Percentiles rank a stretch among this genome's conserved stretches.
These are phyloP conservation scores for Moricandia arvensis DNA, from an alignment of 345 rosid species.

Conservation along the genomic window DNA sequence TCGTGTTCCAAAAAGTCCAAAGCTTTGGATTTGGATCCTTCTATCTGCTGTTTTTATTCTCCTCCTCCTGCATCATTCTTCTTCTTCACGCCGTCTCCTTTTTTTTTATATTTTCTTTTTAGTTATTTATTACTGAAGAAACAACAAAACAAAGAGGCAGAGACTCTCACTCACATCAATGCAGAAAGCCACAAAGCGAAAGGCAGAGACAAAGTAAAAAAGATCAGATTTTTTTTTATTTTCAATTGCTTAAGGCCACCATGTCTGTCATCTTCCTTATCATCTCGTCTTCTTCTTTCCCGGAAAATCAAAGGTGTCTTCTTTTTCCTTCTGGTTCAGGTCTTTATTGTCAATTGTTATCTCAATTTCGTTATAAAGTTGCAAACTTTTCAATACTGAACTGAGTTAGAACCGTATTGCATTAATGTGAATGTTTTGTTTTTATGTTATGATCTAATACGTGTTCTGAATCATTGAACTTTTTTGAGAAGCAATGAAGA, in stretches of 20 bases:
- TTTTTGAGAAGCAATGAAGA: slow-evolving; percentile 46
- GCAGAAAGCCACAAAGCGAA: slow-evolving; percentile 36
- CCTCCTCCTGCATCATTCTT: neutral
- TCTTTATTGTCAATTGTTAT: neutral
- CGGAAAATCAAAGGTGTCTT: slow-evolving; percentile 24
- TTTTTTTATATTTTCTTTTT: neutral
- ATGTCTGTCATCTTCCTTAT: slow-evolving; percentile 26
- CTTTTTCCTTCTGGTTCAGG: neutral
- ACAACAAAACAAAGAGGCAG: slow-evolving; percentile 33
- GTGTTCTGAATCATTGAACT: slow-evolving; percentile 22
- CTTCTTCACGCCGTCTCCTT: slow-evolving; percentile 1
- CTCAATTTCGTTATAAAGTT: neutral
- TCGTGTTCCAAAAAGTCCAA: slow-evolving; percentile 28
- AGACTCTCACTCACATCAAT: slow-evolving; percentile 24
- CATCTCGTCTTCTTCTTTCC: slow-evolving; percentile 19
- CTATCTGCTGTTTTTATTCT: slow-evolving; percentile 32
- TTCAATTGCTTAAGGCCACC: slow-evolving; percentile 19
- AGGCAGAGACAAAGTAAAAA: slow-evolving; percentile 25
- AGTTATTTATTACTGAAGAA: neutral
- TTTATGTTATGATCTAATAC: neutral
- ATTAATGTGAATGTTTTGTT: slow-evolving; percentile 6
- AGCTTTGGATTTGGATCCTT: slow-evolving; percentile 29
- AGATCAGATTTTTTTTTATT: slow-evolving; percentile 13
- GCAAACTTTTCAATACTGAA: slow-evolving; percentile 19
- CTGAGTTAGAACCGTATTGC: slow-evolving; percentile 1